Conservation (phyloP, 1,139 yeast genomes). For the Kodamaea plutei region DNA sequence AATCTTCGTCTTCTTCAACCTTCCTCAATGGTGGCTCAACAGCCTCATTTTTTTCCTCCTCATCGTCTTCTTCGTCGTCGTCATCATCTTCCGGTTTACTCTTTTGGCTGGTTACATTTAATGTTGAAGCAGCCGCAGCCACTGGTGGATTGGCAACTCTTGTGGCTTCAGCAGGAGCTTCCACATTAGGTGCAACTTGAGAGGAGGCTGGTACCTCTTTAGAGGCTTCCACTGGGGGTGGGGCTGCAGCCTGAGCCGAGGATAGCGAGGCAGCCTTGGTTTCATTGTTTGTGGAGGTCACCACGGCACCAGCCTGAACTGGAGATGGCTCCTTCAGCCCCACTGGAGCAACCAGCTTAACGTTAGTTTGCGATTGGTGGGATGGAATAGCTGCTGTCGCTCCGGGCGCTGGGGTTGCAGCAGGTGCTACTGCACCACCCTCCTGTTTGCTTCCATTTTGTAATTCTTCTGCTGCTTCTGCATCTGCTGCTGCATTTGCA, state of each 20-base stretch:
- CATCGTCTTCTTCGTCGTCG: constrained; percentile 38
- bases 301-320: too few relatives aligned
- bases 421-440: constrained; percentile 7
- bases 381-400: constrained; percentile 4
- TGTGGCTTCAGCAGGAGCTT: constrained; percentile 2
- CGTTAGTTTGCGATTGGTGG: constrained; percentile 6
- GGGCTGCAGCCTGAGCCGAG: too few relatives aligned
- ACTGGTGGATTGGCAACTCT: constrained; percentile 5
- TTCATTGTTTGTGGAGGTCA: too few relatives aligned
- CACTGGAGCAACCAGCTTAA: constrained; percentile 9
- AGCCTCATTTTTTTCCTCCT: constrained; percentile 22
- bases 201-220: constrained; percentile 8
- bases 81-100: constrained; percentile 16
- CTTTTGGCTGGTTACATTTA: constrained; percentile 12
- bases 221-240: constrained; percentile 3
- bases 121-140: constrained; percentile 5
- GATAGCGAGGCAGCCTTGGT: too few relatives aligned
- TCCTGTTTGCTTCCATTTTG: constrained; percentile 6
- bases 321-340: too few relatives aligned
- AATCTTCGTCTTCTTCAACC: constrained; percentile 79
- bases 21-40: constrained; percentile 70
- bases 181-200: constrained; percentile 7
- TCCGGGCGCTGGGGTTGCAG: constrained; percentile 8
- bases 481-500: constrained; percentile 17
- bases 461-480: constrained; percentile 10